Evolutionary conservation across 441 rosid species (phyloP), one percentile per base, ranked within the genome.

Genomic region (Bocquillonia castaneifolia): DNA sequence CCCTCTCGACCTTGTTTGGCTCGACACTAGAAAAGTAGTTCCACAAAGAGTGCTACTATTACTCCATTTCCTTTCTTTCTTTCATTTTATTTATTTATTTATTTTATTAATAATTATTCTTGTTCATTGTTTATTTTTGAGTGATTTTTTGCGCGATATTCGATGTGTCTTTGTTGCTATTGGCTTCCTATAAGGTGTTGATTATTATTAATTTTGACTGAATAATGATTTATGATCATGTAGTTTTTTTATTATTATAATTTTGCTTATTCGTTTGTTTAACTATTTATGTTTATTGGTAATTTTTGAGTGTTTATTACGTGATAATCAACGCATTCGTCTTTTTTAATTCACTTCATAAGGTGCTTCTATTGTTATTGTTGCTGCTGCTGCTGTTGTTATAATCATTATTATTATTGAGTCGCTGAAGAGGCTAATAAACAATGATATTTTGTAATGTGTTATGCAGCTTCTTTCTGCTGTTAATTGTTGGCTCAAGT

Each of bases 1-100:
- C 79, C 99, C 99, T 34, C 99, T 92, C 70, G 98, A 94, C 85
- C 83, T 88, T 63, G 99, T 94, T 53, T 94, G 99, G 99, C 87
- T 94, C 37, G 98, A 94, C 79, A 86, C 88, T 66, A 92, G 98
- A 69, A 94, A 94, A 78, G 99, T 94, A 72, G n/a, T n/a, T n/a
- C n/a, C n/a, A n/a, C n/a, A n/a, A n/a, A n/a, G n/a, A n/a, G n/a
- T n/a, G n/a, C n/a, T n/a, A 66, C 18, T 32, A 34, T 13, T 54
- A 65, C 40, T 68, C 26, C 69, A 61, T 63, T 60, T 59, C 64
- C 64, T 22, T 7, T 1, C 17, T 10, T 28, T 36, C 36, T 72
- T 59, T 12, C 69, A 18, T 52, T 42, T 18, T 37, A 28, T 54
- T 58, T 18, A 53, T 45, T 50, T 15, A 22, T 48, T 6, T 64